Evolutionary conservation across 208 protist species (phyloP), one percentile per base, ranked within the genome.

Genomic region (Crithidia expoeki): DNA sequence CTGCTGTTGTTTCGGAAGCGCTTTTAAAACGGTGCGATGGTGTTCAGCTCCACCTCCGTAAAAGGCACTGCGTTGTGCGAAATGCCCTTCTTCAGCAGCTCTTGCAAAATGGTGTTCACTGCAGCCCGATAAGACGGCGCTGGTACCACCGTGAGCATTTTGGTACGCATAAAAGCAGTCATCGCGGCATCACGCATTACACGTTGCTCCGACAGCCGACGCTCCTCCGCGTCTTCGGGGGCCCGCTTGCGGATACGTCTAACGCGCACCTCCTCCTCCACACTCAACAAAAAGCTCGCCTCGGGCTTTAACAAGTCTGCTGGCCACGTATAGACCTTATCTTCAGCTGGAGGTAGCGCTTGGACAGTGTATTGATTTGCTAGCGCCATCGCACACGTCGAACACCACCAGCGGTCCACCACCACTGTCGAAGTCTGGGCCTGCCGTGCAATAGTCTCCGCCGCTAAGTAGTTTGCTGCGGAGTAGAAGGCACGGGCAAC

Each of bases 401-500:
- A 91, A 70, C 75, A 82, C 85, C 85, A 94, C 85, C 88, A 94
- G 23, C 88, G 82, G 32, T 94, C 88, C 51, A 94, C 82, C 23
- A 94, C 68, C 1, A 94, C 82, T 23, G 78, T 23, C 4, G 49
- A 33, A 23, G 47, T 6, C 19, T 36, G 40, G 32, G 40, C 51
- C 70, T 14, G 19, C 32, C 7, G 46, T 7, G 40, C 30, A 19
- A 88, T 88, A 14, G 51, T 33, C 44, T 42, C 71, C n/a, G 81
- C 88, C 0, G 84, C 88, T 1, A 91, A 14, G 55, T 94, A 94
- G 52, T 94, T 94, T 12, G 88, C 79, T 16, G 79, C 88, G 30
- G 62, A 76, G 72, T 94, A 94, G 71, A 94, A 94, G 30, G 82
- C 84, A 3, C 88, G 80, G 10, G 79, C 74, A 7, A 85, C 51